Evolutionary conservation across 345 rosid species (phyloP).

Genomic region (Cardamine chenopodiifolia): DNA sequence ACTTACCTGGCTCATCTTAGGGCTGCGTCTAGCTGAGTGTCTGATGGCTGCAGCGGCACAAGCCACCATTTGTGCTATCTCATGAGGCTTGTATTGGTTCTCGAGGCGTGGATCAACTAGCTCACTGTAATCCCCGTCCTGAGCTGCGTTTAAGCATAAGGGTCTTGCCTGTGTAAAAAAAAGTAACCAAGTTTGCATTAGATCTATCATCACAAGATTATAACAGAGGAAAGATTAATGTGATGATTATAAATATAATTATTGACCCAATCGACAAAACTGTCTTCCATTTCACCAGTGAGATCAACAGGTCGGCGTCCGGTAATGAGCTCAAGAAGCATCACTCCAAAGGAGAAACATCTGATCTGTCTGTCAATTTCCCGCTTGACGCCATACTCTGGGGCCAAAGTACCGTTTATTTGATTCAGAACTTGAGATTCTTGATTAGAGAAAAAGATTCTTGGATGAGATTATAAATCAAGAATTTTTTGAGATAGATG

Average conservation of each 20-base stretch:
- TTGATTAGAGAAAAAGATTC: slow-evolving; percentile 17
- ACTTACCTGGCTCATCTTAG: slow-evolving; percentile 83
- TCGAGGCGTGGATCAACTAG: slow-evolving; percentile 73
- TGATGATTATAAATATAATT: not conserved
- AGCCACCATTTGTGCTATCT: slow-evolving; percentile 75
- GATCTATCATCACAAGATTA: not conserved
- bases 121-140: slow-evolving; percentile 54
- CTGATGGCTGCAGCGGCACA: slow-evolving; percentile 76
- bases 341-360: slow-evolving; percentile 84
- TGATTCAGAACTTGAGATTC: slow-evolving; percentile 6
- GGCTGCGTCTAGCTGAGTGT: slow-evolving; percentile 73
- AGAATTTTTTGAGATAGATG: not conserved
- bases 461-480: slow-evolving; percentile 3
- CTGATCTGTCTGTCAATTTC: slow-evolving; percentile 86
- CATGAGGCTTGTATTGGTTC: slow-evolving; percentile 52
- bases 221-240: not conserved
- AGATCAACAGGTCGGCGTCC: slow-evolving; percentile 73
- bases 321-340: slow-evolving; percentile 81
- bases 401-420: slow-evolving; percentile 79
- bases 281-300: slow-evolving; percentile 74
- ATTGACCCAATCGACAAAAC: slow-evolving; percentile 88
- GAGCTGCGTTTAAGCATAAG: slow-evolving; percentile 53
- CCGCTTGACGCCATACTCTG: slow-evolving; percentile 96
- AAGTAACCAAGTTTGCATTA: slow-evolving; percentile 2
- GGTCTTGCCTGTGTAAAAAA: slow-evolving; percentile 71